Conservation (phyloP, 2,329 filamentous ascomycete species). For the Amylocarpus encephaloides region DNA sequence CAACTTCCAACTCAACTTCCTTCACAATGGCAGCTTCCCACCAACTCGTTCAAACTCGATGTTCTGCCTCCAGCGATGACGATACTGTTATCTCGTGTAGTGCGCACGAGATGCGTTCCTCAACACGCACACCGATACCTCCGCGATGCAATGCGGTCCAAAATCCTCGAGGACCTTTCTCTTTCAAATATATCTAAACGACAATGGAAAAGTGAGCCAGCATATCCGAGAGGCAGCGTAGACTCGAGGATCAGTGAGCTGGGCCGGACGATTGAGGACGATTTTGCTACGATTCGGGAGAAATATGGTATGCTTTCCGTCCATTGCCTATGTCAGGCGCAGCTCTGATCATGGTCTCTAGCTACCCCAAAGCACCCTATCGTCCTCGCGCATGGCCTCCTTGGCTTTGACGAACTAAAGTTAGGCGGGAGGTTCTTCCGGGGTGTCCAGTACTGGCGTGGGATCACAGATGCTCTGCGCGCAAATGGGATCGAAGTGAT, state of each 20-base stretch:
- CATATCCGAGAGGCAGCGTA: slow-evolving; percentile 15
- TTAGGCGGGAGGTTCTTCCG: slow-evolving; percentile 45
- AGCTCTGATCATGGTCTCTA: slow-evolving; percentile 15
- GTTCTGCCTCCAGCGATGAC: slow-evolving; percentile 23
- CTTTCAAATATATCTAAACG: slow-evolving; percentile 2
- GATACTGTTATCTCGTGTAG: slow-evolving; percentile 23
- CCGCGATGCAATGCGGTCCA: not conserved
- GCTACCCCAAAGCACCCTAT: slow-evolving; percentile 53
- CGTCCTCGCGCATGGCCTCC: slow-evolving; percentile 58
- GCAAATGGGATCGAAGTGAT: slow-evolving; percentile 50
- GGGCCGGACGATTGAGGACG: slow-evolving; percentile 50
- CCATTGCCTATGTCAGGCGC: not conserved
- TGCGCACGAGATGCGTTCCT: slow-evolving; percentile 23
- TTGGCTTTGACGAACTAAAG: slow-evolving; percentile 55
- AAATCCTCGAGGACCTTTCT: not conserved
- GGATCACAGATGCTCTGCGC: slow-evolving; percentile 52
- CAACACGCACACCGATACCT: slow-evolving; percentile 12
- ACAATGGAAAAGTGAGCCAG: not conserved
- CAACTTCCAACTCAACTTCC: slow-evolving; percentile 13
- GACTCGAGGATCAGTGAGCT: slow-evolving; percentile 46
- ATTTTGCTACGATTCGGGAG: slow-evolving; percentile 53
- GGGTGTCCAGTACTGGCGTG: slow-evolving; percentile 57
- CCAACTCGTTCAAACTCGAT: slow-evolving; percentile 21
- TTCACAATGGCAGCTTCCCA: slow-evolving; percentile 10
- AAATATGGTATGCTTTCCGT: slow-evolving; percentile 42